Conservation (phyloP, 306 rosid species). For the Abrus pulchellus region DNA sequence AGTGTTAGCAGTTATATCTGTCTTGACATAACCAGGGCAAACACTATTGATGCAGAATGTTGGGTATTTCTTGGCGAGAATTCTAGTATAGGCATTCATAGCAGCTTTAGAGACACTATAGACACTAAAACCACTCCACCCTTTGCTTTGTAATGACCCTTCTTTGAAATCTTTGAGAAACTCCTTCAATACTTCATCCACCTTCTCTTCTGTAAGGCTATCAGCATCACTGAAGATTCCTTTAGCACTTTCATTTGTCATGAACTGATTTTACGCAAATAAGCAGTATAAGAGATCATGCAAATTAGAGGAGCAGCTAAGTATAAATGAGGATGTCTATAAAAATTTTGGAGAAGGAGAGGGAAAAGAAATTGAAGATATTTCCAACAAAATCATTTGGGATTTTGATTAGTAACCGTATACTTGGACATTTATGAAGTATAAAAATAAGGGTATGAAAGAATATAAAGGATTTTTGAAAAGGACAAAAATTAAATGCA, state of each 20-base stretch:
- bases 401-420: too few species aligned
- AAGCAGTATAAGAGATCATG: constrained; percentile 3
- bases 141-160: constrained; percentile 26
- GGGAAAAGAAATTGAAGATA: too few species aligned
- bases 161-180: constrained; percentile 32
- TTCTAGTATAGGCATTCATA: constrained; percentile 53
- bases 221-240: constrained; percentile 21
- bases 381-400: too few species aligned
- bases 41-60: constrained; percentile 43
- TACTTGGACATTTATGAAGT: too few species aligned
- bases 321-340: neutral
- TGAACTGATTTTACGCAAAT: neutral
- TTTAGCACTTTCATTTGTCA: constrained; percentile 34
- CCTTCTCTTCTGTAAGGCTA: constrained; percentile 40
- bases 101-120: constrained; percentile 44
- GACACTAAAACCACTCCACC: constrained; percentile 2
- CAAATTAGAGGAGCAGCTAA: neutral
- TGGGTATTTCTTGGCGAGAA: constrained; percentile 49
- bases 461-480: too few species aligned
- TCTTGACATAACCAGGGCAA: constrained; percentile 57
- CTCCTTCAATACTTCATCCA: constrained; percentile 29
- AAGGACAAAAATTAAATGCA: too few species aligned
- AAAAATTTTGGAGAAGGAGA: too few species aligned
- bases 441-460: too few species aligned
- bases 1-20: constrained; percentile 42